Evolutionary conservation across 139 green algal species (phyloP).

Genomic region (Picochlorum costavermella): DNA sequence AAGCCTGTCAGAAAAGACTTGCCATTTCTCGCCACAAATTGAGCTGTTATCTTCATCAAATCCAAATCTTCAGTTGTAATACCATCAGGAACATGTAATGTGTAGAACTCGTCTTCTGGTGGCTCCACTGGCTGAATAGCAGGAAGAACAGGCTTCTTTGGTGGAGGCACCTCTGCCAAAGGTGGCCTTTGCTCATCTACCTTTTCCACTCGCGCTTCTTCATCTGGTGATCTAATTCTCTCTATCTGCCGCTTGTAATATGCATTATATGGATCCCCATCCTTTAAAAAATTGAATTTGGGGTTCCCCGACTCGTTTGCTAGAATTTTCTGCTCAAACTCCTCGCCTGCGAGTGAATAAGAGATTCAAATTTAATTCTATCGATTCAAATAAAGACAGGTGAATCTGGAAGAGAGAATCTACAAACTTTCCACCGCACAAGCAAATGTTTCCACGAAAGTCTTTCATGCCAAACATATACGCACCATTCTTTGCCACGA

Average conservation of each 20-base stretch:
- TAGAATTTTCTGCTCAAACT: constrained; percentile 92
- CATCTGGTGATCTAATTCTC: constrained; percentile 11
- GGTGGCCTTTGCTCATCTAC: constrained; percentile 19
- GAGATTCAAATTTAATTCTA: neutral
- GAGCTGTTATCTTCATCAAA: constrained; percentile 89
- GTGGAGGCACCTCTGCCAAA: constrained; percentile 14
- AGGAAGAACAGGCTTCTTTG: constrained; percentile 20
- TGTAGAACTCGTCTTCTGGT: constrained; percentile 85
- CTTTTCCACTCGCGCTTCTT: constrained; percentile 20
- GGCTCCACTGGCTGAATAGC: constrained; percentile 59
- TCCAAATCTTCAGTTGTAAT: constrained; percentile 81
- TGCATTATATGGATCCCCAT: constrained; percentile 89
- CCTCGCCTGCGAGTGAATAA: constrained; percentile 45
- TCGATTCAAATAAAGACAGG: neutral
- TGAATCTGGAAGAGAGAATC: no score
- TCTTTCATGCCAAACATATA: no score
- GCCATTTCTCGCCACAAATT: constrained; percentile 93
- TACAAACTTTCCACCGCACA: neutral
- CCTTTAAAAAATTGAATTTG: constrained; percentile 96
- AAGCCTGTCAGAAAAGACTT: constrained; percentile 75
- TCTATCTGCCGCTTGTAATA: constrained; percentile 85
- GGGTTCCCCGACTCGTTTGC: constrained; percentile 83
- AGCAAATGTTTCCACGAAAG: neutral
- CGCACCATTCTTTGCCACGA: constrained; percentile 91
- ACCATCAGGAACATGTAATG: constrained; percentile 79